Percentiles rank a stretch among this genome's conserved stretches.
Evolutionary conservation across 192 early-diverging fungal species (phyloP).

Genomic region (Coemansia nantahalensis): DNA sequence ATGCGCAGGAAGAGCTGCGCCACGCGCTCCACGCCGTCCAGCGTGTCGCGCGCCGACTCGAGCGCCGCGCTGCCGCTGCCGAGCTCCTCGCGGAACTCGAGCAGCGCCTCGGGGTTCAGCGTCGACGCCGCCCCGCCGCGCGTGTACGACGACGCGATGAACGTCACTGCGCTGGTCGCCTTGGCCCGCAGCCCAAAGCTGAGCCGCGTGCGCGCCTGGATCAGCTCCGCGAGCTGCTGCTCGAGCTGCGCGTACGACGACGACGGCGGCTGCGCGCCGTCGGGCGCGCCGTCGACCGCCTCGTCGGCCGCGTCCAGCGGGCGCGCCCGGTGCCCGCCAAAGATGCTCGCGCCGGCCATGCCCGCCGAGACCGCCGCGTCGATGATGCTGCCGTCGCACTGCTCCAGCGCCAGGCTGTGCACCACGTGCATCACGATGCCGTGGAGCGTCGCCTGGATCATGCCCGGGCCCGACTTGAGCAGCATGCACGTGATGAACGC

Average conservation of each 20-base stretch:
- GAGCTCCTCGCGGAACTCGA: conserved; percentile 53
- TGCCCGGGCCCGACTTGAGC: conserved; percentile 78
- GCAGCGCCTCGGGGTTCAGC: conserved; percentile 50
- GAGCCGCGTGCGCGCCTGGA: conserved; percentile 42
- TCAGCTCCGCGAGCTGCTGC: conserved; percentile 51
- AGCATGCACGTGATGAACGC: conserved; percentile 83
- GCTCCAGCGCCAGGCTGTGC: conserved; percentile 74
- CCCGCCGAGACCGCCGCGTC: conserved; percentile 75
- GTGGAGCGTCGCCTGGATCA: conserved; percentile 86
- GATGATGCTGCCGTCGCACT: conserved; percentile 80
- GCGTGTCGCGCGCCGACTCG: conserved; percentile 45
- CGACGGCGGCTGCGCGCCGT: conserved; percentile 54
- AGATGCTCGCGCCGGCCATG: conserved; percentile 65
- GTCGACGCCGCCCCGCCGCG: conserved; percentile 52
- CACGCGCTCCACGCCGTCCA: conserved; percentile 58
- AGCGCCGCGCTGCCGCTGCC: conserved; percentile 4
- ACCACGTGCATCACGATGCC: conserved; percentile 92
- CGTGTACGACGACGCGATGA: conserved; percentile 53
- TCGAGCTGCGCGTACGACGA: conserved; percentile 63
- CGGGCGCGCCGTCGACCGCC: conserved; percentile 1
- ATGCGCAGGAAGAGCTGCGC: conserved; percentile 59
- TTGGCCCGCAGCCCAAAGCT: conserved; percentile 53
- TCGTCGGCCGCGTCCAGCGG: conserved; percentile 32
- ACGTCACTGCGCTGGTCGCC: conserved; percentile 51
- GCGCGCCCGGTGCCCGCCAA: conserved; percentile 56